Percentiles rank a stretch among this genome's conserved stretches.
phyloP scores from a whole-genome alignment of 768 basidiomycete species.

The Kwoniella botswanensis region DNA sequence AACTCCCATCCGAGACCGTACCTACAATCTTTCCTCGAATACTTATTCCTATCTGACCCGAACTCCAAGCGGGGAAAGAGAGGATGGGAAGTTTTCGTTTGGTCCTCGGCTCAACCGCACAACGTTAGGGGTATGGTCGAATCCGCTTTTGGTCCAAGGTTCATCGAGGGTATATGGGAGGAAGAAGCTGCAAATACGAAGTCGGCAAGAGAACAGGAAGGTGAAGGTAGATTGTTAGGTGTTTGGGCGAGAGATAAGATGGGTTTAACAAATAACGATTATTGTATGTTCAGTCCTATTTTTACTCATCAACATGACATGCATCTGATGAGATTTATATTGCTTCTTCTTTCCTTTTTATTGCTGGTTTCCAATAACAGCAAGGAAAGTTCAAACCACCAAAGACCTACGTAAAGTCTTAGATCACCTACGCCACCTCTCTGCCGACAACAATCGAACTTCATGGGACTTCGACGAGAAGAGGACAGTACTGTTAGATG shows the following conservation, averaged over 20 bases:
- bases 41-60: constrained; percentile 40
- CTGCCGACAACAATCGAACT: background rate
- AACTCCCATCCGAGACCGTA: constrained; percentile 48
- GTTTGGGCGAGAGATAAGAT: constrained; percentile 55
- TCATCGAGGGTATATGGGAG: constrained; percentile 43
- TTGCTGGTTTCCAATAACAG: background rate
- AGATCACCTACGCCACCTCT: constrained; percentile 28
- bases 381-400: constrained; percentile 50
- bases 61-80: constrained; percentile 15
- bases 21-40: constrained; percentile 49
- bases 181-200: constrained; percentile 15
- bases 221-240: constrained; percentile 51
- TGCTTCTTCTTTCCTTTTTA: background rate
- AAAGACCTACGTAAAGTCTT: constrained; percentile 53
- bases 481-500: constrained; percentile 51
- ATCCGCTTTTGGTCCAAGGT: constrained; percentile 40
- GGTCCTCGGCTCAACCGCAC: constrained; percentile 55
- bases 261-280: constrained; percentile 44
- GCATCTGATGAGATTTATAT: background rate
- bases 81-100: constrained; percentile 56
- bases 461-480: constrained; percentile 28
- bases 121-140: constrained; percentile 54
- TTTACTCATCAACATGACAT: background rate
- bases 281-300: constrained; percentile 38
- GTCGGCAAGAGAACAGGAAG: constrained; percentile 18